Evolutionary conservation across 1,284 basidiomycete species (phyloP).

Genomic region (Puccinia horiana): DNA sequence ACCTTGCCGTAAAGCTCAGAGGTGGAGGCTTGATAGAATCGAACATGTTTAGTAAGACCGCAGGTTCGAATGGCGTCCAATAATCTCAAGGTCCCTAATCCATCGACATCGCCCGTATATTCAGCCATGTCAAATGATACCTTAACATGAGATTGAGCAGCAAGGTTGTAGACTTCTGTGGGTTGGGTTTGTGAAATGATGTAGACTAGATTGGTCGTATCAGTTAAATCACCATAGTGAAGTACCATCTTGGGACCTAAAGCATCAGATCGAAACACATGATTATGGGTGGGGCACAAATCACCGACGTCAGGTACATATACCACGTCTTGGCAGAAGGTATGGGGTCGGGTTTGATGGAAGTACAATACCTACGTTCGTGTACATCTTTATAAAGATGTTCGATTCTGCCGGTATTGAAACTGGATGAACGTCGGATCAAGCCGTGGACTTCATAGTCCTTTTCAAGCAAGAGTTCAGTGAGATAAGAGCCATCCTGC

Average conservation of each 20-base stretch:
- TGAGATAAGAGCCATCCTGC: conserved; percentile 87
- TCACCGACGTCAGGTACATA: conserved; percentile 48
- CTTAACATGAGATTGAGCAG: conserved; percentile 94
- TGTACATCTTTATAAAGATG: conserved; percentile 85
- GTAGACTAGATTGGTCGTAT: conserved; percentile 89
- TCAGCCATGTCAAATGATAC: conserved; percentile 96
- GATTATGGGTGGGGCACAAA: not conserved
- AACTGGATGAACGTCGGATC: conserved; percentile 86
- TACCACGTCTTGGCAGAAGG: not conserved
- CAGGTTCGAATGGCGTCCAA: conserved; percentile 89
- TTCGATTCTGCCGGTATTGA: conserved; percentile 87
- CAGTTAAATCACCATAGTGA: conserved; percentile 81
- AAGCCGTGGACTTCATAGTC: conserved; percentile 81
- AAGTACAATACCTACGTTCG: conserved; percentile 60
- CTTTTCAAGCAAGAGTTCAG: conserved; percentile 77
- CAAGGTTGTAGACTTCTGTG: conserved; percentile 89
- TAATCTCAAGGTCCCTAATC: conserved; percentile 81
- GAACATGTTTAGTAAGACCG: conserved; percentile 78
- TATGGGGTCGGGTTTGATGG: not conserved
- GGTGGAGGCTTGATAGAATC: conserved; percentile 87
- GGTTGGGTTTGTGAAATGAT: conserved; percentile 85
- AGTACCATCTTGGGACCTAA: conserved; percentile 76
- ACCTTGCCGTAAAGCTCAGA: conserved; percentile 92
- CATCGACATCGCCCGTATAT: conserved; percentile 91
- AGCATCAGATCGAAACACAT: conserved; percentile 16